Percentiles rank a stretch among this genome's conserved stretches.
Evolutionary conservation across 352 stramenopile genomes (phyloP).

Genomic region (Globisporangium solare): DNA sequence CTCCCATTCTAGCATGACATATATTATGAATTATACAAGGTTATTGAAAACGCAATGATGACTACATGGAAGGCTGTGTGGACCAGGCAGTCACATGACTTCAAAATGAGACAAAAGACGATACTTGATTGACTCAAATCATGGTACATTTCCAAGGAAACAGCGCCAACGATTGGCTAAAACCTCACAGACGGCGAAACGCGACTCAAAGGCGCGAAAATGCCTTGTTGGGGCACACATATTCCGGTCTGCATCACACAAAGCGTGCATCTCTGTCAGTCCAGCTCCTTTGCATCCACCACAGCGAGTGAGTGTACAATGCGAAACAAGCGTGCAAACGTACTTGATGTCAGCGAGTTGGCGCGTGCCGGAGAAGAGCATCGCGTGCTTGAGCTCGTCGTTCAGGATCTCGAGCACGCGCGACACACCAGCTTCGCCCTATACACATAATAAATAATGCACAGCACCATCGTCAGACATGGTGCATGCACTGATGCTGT

Average conservation of each 20-base stretch:
- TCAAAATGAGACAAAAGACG: neutral
- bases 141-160: neutral
- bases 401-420: slow-evolving; percentile 90
- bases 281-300: neutral
- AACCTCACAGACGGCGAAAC: neutral
- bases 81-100: neutral
- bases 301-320: neutral
- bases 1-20: no score
- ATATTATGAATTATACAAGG: no score
- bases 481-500: neutral
- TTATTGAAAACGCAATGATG: no score
- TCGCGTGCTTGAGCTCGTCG: slow-evolving; percentile 90
- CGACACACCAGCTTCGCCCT: slow-evolving; percentile 84
- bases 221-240: slow-evolving; percentile 24
- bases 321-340: slow-evolving; percentile 8
- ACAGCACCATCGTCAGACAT: neutral
- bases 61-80: no score
- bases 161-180: neutral
- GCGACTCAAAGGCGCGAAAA: slow-evolving; percentile 13
- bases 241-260: slow-evolving; percentile 20
- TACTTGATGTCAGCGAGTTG: slow-evolving; percentile 72
- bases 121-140: neutral
- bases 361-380: slow-evolving; percentile 80
- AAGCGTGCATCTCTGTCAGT: neutral
- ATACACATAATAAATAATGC: neutral